A percentile compares a stretch with the other conserved stretches of the same genome.
phyloP scores from a whole-genome alignment of 805 yeast genomes.

The Kodamaea fukazawae region DNA sequence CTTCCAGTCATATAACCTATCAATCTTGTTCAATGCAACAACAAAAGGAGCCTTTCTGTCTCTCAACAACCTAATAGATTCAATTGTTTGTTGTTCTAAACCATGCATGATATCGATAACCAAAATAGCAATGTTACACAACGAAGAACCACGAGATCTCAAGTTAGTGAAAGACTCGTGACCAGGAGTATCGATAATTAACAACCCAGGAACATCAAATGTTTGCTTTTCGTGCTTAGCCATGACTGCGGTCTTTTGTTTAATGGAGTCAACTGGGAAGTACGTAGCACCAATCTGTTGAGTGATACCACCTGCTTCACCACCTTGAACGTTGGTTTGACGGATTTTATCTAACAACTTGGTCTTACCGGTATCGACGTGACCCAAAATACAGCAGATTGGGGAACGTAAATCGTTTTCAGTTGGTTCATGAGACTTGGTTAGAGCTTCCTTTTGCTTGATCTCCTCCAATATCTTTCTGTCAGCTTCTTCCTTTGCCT shows the following conservation, averaged over 20 bases:
- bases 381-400: conserved; percentile 98
- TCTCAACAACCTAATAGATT: conserved; percentile 85
- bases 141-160: conserved; percentile 97
- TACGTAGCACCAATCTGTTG: conserved; percentile 99
- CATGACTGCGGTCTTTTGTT: conserved; percentile 90
- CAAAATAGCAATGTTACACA: conserved; percentile 98
- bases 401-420: conserved; percentile 87
- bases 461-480: conserved; percentile 14
- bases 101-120: conserved; percentile 99
- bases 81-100: conserved; percentile 95
- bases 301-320: conserved; percentile 99
- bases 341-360: conserved; percentile 94
- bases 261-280: conserved; percentile 94
- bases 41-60: conserved; percentile 98
- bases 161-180: conserved; percentile 98
- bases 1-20: conserved; percentile 96
- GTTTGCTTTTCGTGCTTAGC: conserved; percentile 76
- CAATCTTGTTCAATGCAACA: conserved; percentile 96
- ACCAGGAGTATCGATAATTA: conserved; percentile 98
- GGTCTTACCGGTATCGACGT: conserved; percentile 99
- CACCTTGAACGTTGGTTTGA: conserved; percentile 99
- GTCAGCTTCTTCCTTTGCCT: conserved; percentile 34
- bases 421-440: conserved; percentile 18
- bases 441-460: conserved; percentile 11
- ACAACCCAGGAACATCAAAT: conserved; percentile 94